These are phyloP conservation scores for Monosporascus ibericus DNA, from an alignment of 2,329 filamentous ascomycete species.

Conservation along the genomic window DNA sequence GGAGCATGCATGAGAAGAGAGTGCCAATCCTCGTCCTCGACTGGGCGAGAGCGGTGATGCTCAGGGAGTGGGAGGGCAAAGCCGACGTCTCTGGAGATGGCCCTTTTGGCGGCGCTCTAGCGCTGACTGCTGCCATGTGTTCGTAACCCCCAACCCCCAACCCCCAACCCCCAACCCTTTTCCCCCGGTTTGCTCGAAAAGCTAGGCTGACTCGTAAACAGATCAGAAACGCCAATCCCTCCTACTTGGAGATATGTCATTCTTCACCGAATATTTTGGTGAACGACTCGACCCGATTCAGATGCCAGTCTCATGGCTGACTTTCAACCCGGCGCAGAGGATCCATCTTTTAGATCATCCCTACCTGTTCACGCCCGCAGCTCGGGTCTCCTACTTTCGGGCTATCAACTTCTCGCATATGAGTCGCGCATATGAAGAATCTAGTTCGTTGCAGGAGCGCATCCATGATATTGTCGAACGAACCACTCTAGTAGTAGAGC, in stretches of 20 bases:
- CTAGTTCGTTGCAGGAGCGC: constrained; percentile 50
- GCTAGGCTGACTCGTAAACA: constrained; percentile 22
- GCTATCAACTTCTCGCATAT: constrained; percentile 83
- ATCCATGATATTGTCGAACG: constrained; percentile 51
- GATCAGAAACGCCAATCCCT: constrained; percentile 59
- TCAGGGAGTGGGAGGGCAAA: constrained; percentile 75
- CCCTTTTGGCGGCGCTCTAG: constrained; percentile 70
- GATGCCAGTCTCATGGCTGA: constrained; percentile 67
- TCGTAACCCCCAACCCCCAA: constrained; percentile 31
- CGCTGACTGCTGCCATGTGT: constrained; percentile 68
- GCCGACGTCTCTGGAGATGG: constrained; percentile 64
- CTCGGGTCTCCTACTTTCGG: constrained; percentile 77
- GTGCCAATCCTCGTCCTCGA: constrained; percentile 56
- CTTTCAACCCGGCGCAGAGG: constrained; percentile 53
- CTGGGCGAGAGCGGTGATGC: constrained; percentile 68
- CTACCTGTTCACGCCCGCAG: constrained; percentile 69
- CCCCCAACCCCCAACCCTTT: neutral
- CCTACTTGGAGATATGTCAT: constrained; percentile 61
- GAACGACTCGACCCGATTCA: constrained; percentile 70
- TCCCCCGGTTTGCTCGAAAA: constrained; percentile 8
- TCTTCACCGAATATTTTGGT: constrained; percentile 68
- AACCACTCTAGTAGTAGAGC: constrained; percentile 48
- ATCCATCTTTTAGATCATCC: constrained; percentile 75
- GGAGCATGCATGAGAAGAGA: constrained; percentile 50
- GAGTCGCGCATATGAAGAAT: constrained; percentile 71